Conservation (phyloP, 2,329 filamentous ascomycete species). For the Sclerotinia sclerotiorum region DNA sequence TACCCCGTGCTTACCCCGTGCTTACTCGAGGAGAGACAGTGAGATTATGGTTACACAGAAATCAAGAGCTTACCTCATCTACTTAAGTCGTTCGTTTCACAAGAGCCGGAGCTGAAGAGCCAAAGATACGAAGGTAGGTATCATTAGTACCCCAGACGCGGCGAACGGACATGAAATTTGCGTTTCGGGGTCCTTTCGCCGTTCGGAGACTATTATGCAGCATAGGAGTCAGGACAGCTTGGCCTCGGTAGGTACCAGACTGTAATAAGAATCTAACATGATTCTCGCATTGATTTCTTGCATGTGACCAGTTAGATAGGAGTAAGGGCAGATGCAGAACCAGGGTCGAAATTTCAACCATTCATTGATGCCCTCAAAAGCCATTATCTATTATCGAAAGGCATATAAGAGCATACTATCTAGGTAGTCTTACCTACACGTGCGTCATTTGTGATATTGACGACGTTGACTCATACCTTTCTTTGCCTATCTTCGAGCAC, state of each 20-base stretch:
- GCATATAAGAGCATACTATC: not conserved
- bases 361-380: not conserved
- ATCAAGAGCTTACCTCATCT: not conserved
- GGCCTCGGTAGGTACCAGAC: not conserved
- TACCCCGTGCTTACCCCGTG: no score
- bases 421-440: no score
- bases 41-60: not conserved
- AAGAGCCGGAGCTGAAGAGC: not conserved
- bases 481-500: no score
- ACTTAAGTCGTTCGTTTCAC: not conserved
- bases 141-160: not conserved
- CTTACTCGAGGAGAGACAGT: no score
- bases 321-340: not conserved
- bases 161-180: not conserved
- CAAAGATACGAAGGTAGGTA: no score
- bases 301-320: not conserved
- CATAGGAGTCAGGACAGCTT: not conserved
- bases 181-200: not conserved
- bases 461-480: not conserved
- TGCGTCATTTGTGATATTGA: not conserved
- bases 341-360: not conserved
- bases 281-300: conserved; percentile 3
- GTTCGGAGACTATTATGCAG: not conserved
- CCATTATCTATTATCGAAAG: not conserved
- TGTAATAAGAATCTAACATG: not conserved